Percentiles rank a stretch among this genome's conserved stretches.
Conservation (phyloP, 2,329 filamentous ascomycete species). For the Pyricularia pennisetigena region DNA sequence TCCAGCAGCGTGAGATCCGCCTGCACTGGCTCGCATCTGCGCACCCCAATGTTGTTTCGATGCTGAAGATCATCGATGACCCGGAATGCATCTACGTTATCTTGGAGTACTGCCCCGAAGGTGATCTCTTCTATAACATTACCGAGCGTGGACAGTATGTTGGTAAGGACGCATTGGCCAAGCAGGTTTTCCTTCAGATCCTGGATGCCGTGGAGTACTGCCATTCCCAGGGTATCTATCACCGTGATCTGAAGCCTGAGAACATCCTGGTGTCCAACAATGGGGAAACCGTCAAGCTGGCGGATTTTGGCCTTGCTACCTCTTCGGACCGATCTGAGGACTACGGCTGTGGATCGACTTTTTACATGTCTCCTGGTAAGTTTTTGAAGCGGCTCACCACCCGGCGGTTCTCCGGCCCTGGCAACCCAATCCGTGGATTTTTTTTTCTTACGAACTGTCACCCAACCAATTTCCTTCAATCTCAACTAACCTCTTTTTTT, state of each 20-base stretch:
- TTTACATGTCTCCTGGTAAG: constrained; percentile 99
- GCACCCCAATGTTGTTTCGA: constrained; percentile 87
- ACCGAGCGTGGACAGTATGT: constrained; percentile 91
- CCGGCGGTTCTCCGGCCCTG: constrained; percentile 4
- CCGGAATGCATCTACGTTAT: constrained; percentile 92
- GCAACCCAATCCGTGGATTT: constrained; percentile 9
- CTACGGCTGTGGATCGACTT: constrained; percentile 95
- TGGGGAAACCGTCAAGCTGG: constrained; percentile 86
- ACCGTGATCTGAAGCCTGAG: constrained; percentile 95
- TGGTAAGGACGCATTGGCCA: constrained; percentile 81
- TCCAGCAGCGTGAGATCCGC: constrained; percentile 87
- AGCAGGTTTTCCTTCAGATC: constrained; percentile 85
- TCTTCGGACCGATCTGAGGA: constrained; percentile 76
- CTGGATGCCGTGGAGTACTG: constrained; percentile 94
- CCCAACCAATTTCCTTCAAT: background rate
- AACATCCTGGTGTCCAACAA: constrained; percentile 89
- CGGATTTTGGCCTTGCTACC: constrained; percentile 94
- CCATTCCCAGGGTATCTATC: constrained; percentile 88
- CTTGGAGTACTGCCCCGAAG: constrained; percentile 93
- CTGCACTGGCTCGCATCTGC: constrained; percentile 83
- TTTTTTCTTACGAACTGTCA: background rate
- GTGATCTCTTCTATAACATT: constrained; percentile 95
- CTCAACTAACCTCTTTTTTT: constrained; percentile 15
- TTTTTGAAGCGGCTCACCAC: constrained; percentile 11
- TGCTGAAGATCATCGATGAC: constrained; percentile 88